A percentile compares a stretch with the other conserved stretches of the same genome.
Conservation (phyloP, 2,329 filamentous ascomycete genomes). For the Aspergillus hiratsukae region DNA sequence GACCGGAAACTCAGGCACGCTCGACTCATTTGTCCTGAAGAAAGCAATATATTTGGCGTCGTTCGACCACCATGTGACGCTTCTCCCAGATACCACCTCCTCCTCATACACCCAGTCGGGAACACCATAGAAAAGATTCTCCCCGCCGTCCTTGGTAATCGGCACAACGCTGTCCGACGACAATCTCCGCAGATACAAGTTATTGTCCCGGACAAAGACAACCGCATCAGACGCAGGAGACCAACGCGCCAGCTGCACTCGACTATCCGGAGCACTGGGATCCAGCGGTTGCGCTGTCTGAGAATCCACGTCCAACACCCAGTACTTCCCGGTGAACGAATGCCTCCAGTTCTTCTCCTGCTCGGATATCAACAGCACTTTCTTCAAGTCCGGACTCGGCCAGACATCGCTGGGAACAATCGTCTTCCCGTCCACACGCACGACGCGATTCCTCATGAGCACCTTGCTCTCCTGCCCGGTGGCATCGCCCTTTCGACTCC, state of each 20-base stretch:
- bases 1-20: constrained; percentile 84
- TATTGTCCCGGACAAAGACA: constrained; percentile 87
- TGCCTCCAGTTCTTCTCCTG: constrained; percentile 78
- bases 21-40: constrained; percentile 86
- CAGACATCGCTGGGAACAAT: constrained; percentile 59
- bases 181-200: constrained; percentile 74
- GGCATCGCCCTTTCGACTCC: constrained; percentile 47
- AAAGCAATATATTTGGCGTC: constrained; percentile 89
- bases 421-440: constrained; percentile 55
- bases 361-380: constrained; percentile 76
- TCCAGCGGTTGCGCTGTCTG: constrained; percentile 76
- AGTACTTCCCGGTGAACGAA: constrained; percentile 81
- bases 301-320: constrained; percentile 82
- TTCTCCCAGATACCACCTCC: constrained; percentile 74
- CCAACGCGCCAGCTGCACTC: constrained; percentile 83
- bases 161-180: constrained; percentile 58
- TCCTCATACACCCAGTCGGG: constrained; percentile 97
- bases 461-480: constrained; percentile 55
- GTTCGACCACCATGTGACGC: constrained; percentile 90
- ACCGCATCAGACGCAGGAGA: constrained; percentile 81
- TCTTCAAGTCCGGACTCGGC: constrained; percentile 79
- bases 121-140: constrained; percentile 88
- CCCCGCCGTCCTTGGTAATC: constrained; percentile 81
- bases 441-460: constrained; percentile 66
- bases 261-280: constrained; percentile 58